These are phyloP conservation scores for Beta corolliflora DNA, from an alignment of 179 eudicot genomes.

Conservation along the genomic window DNA sequence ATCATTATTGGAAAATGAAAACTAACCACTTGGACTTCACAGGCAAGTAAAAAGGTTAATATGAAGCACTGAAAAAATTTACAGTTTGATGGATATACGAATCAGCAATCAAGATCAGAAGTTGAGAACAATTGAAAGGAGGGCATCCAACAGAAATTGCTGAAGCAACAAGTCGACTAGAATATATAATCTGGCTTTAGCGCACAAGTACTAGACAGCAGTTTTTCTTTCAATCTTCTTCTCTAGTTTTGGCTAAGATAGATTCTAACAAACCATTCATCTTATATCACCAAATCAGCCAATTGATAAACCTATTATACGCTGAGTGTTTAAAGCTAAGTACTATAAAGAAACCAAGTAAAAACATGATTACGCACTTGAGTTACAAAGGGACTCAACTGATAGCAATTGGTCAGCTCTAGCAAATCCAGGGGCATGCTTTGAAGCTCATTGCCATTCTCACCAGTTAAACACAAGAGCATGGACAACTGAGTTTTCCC, in stretches of 20 bases:
- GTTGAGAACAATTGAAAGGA: not conserved
- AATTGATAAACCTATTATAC: not conserved
- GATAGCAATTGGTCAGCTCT: slow-evolving; percentile 63
- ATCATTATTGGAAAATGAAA: not conserved
- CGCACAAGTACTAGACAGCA: not conserved
- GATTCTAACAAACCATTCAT: not conserved
- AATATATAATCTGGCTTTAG: not conserved
- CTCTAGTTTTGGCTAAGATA: not conserved
- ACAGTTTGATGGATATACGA: not conserved
- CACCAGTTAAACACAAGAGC: slow-evolving; percentile 61
- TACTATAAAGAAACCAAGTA: slow-evolving; percentile 4
- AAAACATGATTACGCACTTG: slow-evolving; percentile 59
- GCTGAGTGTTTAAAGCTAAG: slow-evolving; percentile 1
- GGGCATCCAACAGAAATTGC: not conserved
- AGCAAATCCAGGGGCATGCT: slow-evolving; percentile 56
- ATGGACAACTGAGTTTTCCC: slow-evolving; percentile 59
- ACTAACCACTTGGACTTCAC: not conserved
- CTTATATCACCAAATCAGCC: not conserved
- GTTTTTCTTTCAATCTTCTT: not conserved
- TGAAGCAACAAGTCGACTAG: not conserved
- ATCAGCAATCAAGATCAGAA: not conserved
- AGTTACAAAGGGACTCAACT: slow-evolving; percentile 69
- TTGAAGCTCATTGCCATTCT: slow-evolving; percentile 38
- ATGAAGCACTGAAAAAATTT: not conserved
- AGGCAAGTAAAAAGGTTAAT: not conserved